Evolutionary conservation across 352 stramenopile species (phyloP).

Genomic region (Thalassiosira mediterranea): DNA sequence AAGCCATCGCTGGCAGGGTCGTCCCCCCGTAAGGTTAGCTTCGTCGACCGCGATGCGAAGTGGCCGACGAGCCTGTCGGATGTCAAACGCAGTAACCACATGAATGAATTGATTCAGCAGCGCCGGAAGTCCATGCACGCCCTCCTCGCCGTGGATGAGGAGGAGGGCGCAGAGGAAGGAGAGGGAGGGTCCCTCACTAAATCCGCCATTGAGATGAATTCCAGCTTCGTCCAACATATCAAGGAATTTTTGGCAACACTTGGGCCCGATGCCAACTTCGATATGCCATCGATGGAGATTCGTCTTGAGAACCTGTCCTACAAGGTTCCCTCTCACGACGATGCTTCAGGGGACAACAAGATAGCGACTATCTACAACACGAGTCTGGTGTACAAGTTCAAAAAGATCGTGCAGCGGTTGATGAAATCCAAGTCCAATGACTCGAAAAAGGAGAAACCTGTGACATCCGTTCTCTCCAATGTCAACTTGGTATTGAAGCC

Average conservation of each 20-base stretch:
- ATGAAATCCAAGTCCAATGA: too few species aligned
- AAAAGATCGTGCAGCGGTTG: slow-evolving; percentile 64
- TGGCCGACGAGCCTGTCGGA: not conserved
- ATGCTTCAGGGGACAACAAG: slow-evolving; percentile 4
- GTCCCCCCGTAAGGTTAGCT: slow-evolving; percentile 4
- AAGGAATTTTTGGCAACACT: slow-evolving; percentile 6
- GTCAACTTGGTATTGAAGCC: slow-evolving; percentile 60
- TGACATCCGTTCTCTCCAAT: slow-evolving; percentile 59
- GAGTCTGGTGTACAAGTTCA: slow-evolving; percentile 43
- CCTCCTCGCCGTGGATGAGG: not conserved
- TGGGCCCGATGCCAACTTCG: not conserved
- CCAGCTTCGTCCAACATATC: slow-evolving; percentile 25
- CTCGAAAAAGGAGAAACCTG: too few species aligned
- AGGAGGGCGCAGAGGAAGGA: not conserved
- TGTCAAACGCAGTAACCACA: not conserved
- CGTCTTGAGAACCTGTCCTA: slow-evolving; percentile 33
- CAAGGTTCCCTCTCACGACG: slow-evolving; percentile 20
- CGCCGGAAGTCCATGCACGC: slow-evolving; percentile 1
- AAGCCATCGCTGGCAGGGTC: too few species aligned
- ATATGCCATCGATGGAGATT: slow-evolving; percentile 22
- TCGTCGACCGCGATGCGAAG: slow-evolving; percentile 2
- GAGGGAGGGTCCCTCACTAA: slow-evolving; percentile 1
- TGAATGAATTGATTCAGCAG: not conserved
- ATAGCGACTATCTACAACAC: slow-evolving; percentile 39
- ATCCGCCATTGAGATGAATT: slow-evolving; percentile 12